Conservation (phyloP, 1,284 basidiomycete genomes). For the Wallemia ichthyophaga region DNA sequence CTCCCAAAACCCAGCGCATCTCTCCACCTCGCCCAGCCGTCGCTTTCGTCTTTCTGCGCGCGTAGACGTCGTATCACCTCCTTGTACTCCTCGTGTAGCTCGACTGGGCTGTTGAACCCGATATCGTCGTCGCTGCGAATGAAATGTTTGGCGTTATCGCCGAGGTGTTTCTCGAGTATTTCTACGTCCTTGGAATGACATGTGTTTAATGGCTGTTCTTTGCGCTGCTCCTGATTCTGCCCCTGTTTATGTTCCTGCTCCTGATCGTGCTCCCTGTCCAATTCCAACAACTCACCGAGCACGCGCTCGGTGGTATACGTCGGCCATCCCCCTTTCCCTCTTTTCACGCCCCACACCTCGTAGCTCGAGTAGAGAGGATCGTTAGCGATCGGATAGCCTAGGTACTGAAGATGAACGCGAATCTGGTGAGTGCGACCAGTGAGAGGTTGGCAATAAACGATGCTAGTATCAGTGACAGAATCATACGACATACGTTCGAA, state of each 20-base stretch:
- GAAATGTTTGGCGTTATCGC: background rate
- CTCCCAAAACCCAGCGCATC: constrained; percentile 24
- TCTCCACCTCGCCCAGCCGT: constrained; percentile 69
- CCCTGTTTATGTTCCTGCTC: background rate
- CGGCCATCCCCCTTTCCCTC: constrained; percentile 37
- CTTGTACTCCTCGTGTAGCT: constrained; percentile 54
- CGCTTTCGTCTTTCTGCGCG: constrained; percentile 70
- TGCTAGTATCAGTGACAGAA: constrained; percentile 44
- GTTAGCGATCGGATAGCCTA: constrained; percentile 78
- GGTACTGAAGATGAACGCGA: constrained; percentile 77
- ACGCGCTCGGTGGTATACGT: background rate
- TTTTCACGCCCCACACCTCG: constrained; percentile 46
- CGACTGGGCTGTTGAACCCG: constrained; percentile 63
- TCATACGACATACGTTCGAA: constrained; percentile 72
- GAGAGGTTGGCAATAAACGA: constrained; percentile 42
- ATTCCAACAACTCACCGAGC: background rate
- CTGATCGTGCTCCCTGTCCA: background rate
- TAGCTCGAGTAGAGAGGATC: constrained; percentile 56
- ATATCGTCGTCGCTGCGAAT: constrained; percentile 31
- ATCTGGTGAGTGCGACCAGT: constrained; percentile 44
- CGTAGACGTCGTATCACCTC: constrained; percentile 50
- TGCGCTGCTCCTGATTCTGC: background rate
- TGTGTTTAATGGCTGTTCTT: background rate
- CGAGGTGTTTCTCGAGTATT: background rate
- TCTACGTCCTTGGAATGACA: background rate